These are phyloP conservation scores for Calycina marina DNA, from an alignment of 2,329 filamentous ascomycete species.

Conservation along the genomic window DNA sequence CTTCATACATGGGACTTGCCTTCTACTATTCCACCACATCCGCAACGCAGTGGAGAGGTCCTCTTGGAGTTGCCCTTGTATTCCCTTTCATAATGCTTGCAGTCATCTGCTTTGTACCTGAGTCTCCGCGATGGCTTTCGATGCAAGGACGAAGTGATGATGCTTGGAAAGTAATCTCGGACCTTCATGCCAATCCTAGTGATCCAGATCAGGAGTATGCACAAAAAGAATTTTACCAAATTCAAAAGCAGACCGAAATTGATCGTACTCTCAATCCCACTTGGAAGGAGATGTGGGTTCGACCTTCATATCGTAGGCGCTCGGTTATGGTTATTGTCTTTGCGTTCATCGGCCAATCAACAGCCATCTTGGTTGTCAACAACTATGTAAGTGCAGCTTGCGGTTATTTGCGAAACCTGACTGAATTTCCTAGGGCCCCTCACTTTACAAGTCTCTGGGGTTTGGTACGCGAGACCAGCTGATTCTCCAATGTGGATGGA, in stretches of 20 bases:
- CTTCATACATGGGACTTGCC: background rate
- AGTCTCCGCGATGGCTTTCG: constrained; percentile 1
- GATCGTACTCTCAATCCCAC: constrained; percentile 1
- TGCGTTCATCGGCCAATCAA: constrained; percentile 1
- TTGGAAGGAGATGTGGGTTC: constrained; percentile 3
- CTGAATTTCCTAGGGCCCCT: no score
- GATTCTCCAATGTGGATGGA: background rate
- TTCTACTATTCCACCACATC: constrained; percentile 1
- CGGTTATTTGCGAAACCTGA: no score
- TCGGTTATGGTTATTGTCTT: constrained; percentile 1
- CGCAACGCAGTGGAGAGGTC: background rate
- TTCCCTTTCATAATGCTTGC: background rate
- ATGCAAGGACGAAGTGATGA: background rate
- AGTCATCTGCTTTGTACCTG: background rate
- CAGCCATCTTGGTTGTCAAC: constrained; percentile 3
- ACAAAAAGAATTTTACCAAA: constrained; percentile 5
- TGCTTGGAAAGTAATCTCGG: background rate
- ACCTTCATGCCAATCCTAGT: background rate
- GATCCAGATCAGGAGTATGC: constrained; percentile 3
- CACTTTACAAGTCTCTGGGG: constrained; percentile 2
- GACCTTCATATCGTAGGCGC: constrained; percentile 3
- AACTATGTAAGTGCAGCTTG: constrained; percentile 2
- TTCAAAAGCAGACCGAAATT: constrained; percentile 3
- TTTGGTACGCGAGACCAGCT: background rate
- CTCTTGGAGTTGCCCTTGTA: background rate